Evolutionary conservation across 371 early-diverging fungal genomes (phyloP), one percentile per base, ranked within the genome.

Genomic region (Circinella umbellata): DNA sequence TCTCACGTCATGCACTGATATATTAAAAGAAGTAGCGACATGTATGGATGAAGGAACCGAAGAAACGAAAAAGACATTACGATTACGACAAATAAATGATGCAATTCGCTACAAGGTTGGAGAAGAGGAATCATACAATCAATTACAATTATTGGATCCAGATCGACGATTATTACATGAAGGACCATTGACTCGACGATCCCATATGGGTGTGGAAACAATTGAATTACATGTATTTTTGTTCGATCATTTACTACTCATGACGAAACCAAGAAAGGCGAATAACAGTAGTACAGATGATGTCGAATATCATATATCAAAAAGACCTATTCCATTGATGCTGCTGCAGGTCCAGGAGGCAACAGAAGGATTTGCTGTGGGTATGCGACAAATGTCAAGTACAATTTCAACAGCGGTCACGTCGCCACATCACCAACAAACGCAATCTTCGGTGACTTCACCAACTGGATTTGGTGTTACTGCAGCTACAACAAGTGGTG

Each of bases 181-280:
- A 66, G 96, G 97, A 18, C 80, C 83, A 34, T 77, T 96, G 68
- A 91, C 89, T 36, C 82, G 90, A 53, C 86, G 89, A 49, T 79
- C 88, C 4, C 78, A 84, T 54, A 92, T 79, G 61, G 90, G 89
- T 57, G 85, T 90, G 10, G 93, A 92, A 38, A 78, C 79, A n/a
- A 80, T 86, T 0, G 90, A 92, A 17, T 66, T 96, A 8, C 80
- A 82, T 48, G 88, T 95, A 37, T 93, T 94, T 73, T 77, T 96
- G 49, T 93, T 96, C 61, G 97, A 97, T 73, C 94, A 97, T 77
- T 74, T 87, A 54, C 77, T 96, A 8, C 73, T 97, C 11, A 79
- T 96, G 85, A 89, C 94, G 46, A 92, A 91, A 74, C 80, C 80
- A 37, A 83, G 78, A 66, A 67, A 68, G 49, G 51, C 18, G 27